Base-by-base conservation (phyloP, 2,329 filamentous ascomycete genomes). In the Arthrobotrys sphaeroides region DNA sequence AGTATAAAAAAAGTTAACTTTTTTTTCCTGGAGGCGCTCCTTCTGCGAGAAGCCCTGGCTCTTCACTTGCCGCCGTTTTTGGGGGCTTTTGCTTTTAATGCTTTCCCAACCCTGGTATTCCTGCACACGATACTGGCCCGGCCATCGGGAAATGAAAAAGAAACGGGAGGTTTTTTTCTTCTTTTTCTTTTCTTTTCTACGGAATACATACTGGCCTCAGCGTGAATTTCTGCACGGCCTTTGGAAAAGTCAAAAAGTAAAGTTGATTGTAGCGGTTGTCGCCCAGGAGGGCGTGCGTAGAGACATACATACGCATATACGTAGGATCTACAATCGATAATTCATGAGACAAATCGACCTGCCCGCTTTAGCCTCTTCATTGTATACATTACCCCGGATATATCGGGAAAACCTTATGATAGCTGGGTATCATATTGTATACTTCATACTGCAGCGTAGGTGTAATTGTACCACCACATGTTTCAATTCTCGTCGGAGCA, bases 91-190 rank as follows among this genome's bases (percentile, higher is more conserved):
- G n/a, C n/a, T n/a, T 60, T 62, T 61, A 33, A 62, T 61, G 45
- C 66, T n/a, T n/a, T n/a, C n/a, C n/a, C 55, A 62, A 70, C 66
- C 66, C 66, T 62, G 66, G 66, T 61, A 69, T 68, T 51, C 42
- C 53, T 69, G 65, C 53, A 69, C 66, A 69, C 49, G 47, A 70
- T 59, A 49, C 51, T 68, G 38, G 55, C 51, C 51, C 51, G 51
- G 51, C 62, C 53, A 60, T 60, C 65, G 65, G 55, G 65, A 69
- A 69, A 69, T 70, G 66, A 70, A 62, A 70, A 70, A 70, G 66
- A 70, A 61, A 59, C 55, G 66, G 60, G 60, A 55, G 22, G 49
- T 61, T 70, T 70, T 53, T 53, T 61, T 43, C 55, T 42, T 38
- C 6, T 53, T 40, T 7, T 42, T 40, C 31, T 40, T 40, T 13